Percentiles rank a stretch among this genome's conserved stretches.
Evolutionary conservation across 2,329 filamentous ascomycete genomes (phyloP).

Genomic region (Diaporthe sp.): DNA sequence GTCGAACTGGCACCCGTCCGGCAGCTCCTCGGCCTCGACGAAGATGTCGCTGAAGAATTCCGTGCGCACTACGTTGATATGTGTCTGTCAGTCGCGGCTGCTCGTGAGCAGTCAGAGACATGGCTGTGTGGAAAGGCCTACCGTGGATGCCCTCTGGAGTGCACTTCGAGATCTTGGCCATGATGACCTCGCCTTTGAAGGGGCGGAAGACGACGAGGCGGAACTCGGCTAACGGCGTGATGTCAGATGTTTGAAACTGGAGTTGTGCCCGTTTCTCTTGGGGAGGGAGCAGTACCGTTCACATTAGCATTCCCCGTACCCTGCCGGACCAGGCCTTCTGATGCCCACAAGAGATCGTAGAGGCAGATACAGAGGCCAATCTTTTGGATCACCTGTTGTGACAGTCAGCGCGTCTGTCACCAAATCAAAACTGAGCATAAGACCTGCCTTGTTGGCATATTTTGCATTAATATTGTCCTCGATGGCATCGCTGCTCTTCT

Average conservation of each 20-base stretch:
- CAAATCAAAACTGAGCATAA: neutral
- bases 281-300: conserved; percentile 72
- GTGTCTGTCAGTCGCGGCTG: conserved; percentile 18
- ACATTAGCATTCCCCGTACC: conserved; percentile 94
- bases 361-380: conserved; percentile 94
- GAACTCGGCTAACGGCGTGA: conserved; percentile 80
- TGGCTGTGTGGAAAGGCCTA: conserved; percentile 52
- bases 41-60: conserved; percentile 97
- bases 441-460: conserved; percentile 87
- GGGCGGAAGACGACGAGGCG: conserved; percentile 94
- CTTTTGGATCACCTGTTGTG: conserved; percentile 83
- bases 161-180: conserved; percentile 84
- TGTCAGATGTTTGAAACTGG: conserved; percentile 34
- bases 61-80: conserved; percentile 73
- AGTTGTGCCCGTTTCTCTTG: too few species aligned
- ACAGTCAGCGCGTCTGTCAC: neutral
- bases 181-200: conserved; percentile 93
- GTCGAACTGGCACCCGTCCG: conserved; percentile 82
- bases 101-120: too few species aligned
- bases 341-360: conserved; percentile 90
- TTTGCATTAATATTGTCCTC: conserved; percentile 97
- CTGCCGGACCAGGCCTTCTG: conserved; percentile 94
- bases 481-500: conserved; percentile 85
- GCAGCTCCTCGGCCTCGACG: conserved; percentile 80
- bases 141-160: conserved; percentile 80